These are phyloP conservation scores for Aspergillus transmontanensis DNA, from an alignment of 2,329 filamentous ascomycete genomes.

Conservation along the genomic window DNA sequence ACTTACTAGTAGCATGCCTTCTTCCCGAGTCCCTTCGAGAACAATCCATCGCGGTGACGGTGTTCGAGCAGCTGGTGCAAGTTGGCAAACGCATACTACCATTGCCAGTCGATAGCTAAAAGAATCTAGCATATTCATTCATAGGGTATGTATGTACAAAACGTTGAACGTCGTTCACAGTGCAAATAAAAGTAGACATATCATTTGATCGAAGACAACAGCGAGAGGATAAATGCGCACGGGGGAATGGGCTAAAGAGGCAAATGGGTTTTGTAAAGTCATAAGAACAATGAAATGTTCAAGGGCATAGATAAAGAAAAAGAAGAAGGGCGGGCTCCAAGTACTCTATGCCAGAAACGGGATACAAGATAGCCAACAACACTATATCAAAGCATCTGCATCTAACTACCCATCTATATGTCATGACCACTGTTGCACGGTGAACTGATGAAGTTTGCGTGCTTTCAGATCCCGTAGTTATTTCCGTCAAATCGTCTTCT, in stretches of 20 bases:
- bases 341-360: not conserved
- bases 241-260: not conserved
- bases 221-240: not conserved
- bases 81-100: not conserved
- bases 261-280: not conserved
- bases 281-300: not conserved
- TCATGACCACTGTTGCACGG: not conserved
- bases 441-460: no score
- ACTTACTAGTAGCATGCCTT: no score
- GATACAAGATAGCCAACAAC: not conserved
- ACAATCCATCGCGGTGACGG: not conserved
- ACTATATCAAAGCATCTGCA: not conserved
- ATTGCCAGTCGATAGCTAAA: not conserved
- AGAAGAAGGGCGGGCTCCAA: not conserved
- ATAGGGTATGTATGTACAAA: constrained; percentile 10
- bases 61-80: not conserved
- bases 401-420: not conserved
- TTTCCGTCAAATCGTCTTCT: constrained; percentile 33
- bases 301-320: not conserved
- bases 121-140: constrained; percentile 1
- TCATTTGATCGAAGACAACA: not conserved
- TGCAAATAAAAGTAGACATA: not conserved
- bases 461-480: constrained; percentile 20
- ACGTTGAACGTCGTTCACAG: constrained; percentile 1
- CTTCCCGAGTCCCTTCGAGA: not conserved